Percentiles rank a stretch among this genome's conserved stretches.
Conservation (phyloP, 345 rosid genomes). For the Diplotaxis tenuifolia region DNA sequence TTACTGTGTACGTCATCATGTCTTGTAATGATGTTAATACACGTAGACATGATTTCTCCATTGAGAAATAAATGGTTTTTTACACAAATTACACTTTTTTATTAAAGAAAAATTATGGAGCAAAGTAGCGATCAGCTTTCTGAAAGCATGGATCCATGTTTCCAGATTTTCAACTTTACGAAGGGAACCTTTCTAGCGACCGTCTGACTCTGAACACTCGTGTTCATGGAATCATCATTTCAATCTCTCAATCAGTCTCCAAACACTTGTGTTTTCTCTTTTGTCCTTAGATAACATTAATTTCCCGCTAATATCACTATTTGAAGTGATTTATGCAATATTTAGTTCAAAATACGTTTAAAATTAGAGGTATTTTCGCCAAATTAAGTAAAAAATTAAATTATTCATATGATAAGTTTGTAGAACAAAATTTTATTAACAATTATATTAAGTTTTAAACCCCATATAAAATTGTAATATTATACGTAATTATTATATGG, state of each 20-base stretch:
- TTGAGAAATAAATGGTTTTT: slow-evolving; percentile 31
- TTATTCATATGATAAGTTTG: neutral
- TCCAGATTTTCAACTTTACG: neutral
- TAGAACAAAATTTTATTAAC: neutral
- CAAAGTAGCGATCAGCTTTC: slow-evolving; percentile 27
- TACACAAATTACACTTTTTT: slow-evolving; percentile 22
- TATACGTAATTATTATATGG: neutral
- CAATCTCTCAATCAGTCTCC: neutral
- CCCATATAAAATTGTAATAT: too few relatives aligned
- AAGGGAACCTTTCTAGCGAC: neutral
- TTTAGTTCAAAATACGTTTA: neutral
- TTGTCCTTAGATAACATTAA: neutral
- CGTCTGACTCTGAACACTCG: neutral
- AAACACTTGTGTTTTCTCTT: neutral
- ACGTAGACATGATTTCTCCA: neutral
- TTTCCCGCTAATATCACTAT: neutral
- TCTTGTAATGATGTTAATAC: slow-evolving; percentile 21
- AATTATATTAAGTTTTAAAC: neutral
- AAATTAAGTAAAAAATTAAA: neutral
- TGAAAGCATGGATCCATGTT: slow-evolving; percentile 37
- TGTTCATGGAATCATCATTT: neutral
- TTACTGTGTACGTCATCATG: slow-evolving; percentile 19
- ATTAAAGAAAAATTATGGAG: slow-evolving; percentile 12
- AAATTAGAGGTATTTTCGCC: neutral
- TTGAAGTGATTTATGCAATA: neutral